Evolutionary conservation across 2,329 filamentous ascomycete species (phyloP).

Genomic region (Pseudogymnoascus sp.): DNA sequence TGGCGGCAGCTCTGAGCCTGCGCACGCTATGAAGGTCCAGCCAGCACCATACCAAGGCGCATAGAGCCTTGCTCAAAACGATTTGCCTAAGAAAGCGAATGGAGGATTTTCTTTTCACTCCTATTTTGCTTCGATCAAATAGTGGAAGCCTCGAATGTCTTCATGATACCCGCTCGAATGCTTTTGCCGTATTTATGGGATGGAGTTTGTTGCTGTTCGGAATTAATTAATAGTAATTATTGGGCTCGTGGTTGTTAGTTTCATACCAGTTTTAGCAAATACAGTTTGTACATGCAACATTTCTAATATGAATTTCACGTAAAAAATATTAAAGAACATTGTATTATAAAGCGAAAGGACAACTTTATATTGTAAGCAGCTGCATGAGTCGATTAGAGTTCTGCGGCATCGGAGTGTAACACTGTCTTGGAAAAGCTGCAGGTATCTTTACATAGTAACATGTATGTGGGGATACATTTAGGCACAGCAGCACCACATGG

Average conservation of each 20-base stretch:
- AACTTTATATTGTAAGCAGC: not conserved
- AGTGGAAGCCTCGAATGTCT: not conserved
- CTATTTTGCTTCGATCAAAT: not conserved
- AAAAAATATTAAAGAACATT: no score
- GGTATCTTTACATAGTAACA: not conserved
- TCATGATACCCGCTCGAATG: constrained; percentile 1
- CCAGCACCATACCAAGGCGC: not conserved
- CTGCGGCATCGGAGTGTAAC: not conserved
- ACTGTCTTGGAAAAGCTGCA: not conserved
- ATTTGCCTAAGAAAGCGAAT: not conserved
- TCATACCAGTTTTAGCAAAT: not conserved
- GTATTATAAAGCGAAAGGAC: not conserved
- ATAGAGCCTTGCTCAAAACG: not conserved
- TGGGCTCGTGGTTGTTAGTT: not conserved
- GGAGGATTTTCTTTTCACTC: not conserved
- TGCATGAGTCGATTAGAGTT: not conserved
- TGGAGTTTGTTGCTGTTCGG: not conserved
- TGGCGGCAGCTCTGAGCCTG: not conserved
- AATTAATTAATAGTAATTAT: constrained; percentile 1
- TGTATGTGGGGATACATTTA: not conserved
- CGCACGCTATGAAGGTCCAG: not conserved
- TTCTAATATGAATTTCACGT: not conserved
- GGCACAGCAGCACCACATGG: not conserved
- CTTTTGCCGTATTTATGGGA: not conserved
- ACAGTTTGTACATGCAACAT: not conserved